Evolutionary conservation across 768 basidiomycete genomes (phyloP).

Genomic region (Russula olivacea): DNA sequence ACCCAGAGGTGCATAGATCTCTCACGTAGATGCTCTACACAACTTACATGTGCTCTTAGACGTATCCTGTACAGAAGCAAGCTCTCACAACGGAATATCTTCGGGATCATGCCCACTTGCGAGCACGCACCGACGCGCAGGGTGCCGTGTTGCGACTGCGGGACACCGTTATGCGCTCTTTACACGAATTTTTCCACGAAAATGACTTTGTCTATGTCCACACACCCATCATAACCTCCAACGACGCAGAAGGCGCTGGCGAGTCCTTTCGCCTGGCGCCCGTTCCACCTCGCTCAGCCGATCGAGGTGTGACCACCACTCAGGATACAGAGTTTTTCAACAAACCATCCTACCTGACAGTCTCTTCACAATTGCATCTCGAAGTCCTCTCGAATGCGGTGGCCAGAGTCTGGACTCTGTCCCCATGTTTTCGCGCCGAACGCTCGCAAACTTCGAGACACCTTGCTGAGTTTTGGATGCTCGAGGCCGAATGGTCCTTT

Average conservation of each 20-base stretch:
- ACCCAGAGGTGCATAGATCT: conserved; percentile 43
- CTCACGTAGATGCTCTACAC: neutral
- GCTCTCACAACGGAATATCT: conserved; percentile 70
- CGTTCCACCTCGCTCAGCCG: conserved; percentile 28
- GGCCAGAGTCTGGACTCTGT: conserved; percentile 84
- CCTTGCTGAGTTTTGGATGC: conserved; percentile 98
- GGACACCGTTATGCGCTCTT: conserved; percentile 46
- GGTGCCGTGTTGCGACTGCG: conserved; percentile 75
- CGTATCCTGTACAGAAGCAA: conserved; percentile 92
- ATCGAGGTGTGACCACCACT: conserved; percentile 22
- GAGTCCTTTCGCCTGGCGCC: conserved; percentile 75
- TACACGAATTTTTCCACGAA: conserved; percentile 70
- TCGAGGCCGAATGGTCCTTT: conserved; percentile 90
- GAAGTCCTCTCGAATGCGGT: conserved; percentile 78
- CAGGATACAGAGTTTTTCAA: conserved; percentile 58
- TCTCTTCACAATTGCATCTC: conserved; percentile 93
- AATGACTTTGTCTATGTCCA: conserved; percentile 75
- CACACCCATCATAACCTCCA: conserved; percentile 83
- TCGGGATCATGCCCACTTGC: conserved; percentile 82
- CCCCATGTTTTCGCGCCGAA: conserved; percentile 94
- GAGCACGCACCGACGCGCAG: conserved; percentile 66
- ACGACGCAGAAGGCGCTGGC: conserved; percentile 94
- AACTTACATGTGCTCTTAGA: conserved; percentile 37
- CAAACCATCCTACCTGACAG: conserved; percentile 77
- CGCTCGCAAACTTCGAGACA: conserved; percentile 84